These are phyloP conservation scores for Zalaria sp. DNA, from an alignment of 2,329 filamentous ascomycete genomes.

Conservation along the genomic window DNA sequence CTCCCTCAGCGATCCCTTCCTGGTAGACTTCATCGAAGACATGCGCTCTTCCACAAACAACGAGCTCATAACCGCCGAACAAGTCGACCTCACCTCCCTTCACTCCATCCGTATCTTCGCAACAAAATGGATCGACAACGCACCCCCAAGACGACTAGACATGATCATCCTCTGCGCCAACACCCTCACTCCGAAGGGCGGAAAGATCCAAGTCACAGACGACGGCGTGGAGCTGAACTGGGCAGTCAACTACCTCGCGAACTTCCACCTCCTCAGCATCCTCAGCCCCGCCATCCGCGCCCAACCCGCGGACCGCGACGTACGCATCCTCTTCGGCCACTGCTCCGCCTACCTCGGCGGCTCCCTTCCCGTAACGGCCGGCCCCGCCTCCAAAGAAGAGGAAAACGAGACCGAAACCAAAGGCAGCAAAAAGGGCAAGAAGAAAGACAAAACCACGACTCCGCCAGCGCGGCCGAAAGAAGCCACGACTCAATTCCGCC, in stretches of 20 bases:
- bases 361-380: slow-evolving; percentile 36
- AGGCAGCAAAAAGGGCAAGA: slow-evolving; percentile 29
- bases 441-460: slow-evolving; percentile 4
- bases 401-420: slow-evolving; percentile 39
- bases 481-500: slow-evolving; percentile 23
- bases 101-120: slow-evolving; percentile 86
- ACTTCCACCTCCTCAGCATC: slow-evolving; percentile 88
- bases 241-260: slow-evolving; percentile 90
- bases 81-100: slow-evolving; percentile 79
- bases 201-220: slow-evolving; percentile 42
- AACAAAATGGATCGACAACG: slow-evolving; percentile 95
- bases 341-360: slow-evolving; percentile 81
- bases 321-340: slow-evolving; percentile 72
- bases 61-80: slow-evolving; percentile 84
- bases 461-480: slow-evolving; percentile 6
- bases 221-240: slow-evolving; percentile 82
- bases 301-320: slow-evolving; percentile 87
- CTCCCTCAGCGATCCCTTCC: slow-evolving; percentile 68
- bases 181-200: slow-evolving; percentile 56
- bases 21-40: slow-evolving; percentile 86
- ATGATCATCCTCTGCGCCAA: slow-evolving; percentile 82
- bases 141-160: slow-evolving; percentile 75
- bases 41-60: slow-evolving; percentile 64
- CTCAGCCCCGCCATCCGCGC: slow-evolving; percentile 79
- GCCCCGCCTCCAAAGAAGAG: slow-evolving; percentile 36